Percentiles rank a stretch among this genome's conserved stretches.
These are phyloP conservation scores for Barnettozyma botsteinii DNA, from an alignment of 805 yeast genomes.

Conservation along the genomic window DNA sequence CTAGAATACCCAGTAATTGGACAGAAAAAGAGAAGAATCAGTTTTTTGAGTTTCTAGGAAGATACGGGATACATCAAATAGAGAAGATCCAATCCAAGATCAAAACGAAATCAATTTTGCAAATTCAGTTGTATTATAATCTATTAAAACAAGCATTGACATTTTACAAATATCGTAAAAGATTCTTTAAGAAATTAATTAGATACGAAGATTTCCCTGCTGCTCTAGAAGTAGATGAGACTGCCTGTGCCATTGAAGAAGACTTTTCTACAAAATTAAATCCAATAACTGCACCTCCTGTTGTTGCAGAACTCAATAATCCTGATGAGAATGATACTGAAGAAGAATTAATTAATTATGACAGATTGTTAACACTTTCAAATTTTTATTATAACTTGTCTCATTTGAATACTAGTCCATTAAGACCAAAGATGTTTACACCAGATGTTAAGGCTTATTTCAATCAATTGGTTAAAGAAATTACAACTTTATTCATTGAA, in stretches of 20 bases:
- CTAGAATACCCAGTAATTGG: conserved; percentile 32
- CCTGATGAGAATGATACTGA: not conserved
- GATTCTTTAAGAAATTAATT: conserved; percentile 21
- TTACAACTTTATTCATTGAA: not conserved
- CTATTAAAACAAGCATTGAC: conserved; percentile 29
- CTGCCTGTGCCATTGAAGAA: conserved; percentile 40
- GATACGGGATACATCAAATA: conserved; percentile 43
- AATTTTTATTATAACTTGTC: not conserved
- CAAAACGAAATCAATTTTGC: conserved; percentile 37
- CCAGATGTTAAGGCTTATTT: not conserved
- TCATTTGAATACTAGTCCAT: not conserved
- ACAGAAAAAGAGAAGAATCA: conserved; percentile 40
- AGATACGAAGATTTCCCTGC: conserved; percentile 43
- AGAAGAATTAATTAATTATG: conserved; percentile 1
- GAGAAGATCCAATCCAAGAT: conserved; percentile 36
- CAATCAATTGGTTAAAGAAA: not conserved
- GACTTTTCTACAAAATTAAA: conserved; percentile 22
- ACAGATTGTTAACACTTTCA: not conserved
- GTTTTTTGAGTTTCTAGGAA: conserved; percentile 44
- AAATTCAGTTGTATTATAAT: conserved; percentile 41
- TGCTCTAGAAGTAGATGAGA: conserved; percentile 45
- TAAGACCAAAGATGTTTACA: not conserved
- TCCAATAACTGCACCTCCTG: not conserved
- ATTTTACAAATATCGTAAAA: conserved; percentile 21
- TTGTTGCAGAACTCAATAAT: too few relatives aligned